Evolutionary conservation across 257 asterid species (phyloP), one percentile per base, ranked within the genome.

Genomic region (Galeopsis tetrahit): DNA sequence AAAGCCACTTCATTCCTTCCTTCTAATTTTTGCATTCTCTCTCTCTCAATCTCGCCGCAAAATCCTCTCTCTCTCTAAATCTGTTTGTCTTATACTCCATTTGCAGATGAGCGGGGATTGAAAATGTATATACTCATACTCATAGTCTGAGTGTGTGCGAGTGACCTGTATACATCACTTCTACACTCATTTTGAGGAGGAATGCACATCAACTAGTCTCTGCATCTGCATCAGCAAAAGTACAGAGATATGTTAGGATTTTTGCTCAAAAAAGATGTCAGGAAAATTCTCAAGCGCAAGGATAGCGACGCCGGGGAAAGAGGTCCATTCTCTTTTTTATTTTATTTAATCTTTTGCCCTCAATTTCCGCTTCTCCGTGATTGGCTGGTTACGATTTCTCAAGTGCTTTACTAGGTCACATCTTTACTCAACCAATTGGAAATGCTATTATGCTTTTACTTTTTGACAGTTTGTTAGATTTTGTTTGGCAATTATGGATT

Each of bases 261-360:
- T 83, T 79, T 91, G 34, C 75, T 76, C 70, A 83, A 87, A 61
- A 94, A 91, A 81, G 86, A 90, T 85, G 88, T 91, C 78, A 84
- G 90, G 46, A 91, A 91, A 78, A 71, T 88, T 58, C 99, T 94
- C 81, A 94, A 94, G 84, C 89, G 97, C 69, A 94, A 94, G 85
- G 99, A 94, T 60, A 94, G 99, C 77, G 97, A 94, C 81, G 99
- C 93, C 58, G 97, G 97, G 2, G 98, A 91, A 75, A 90, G 72
- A 83, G 99, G 99, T 94, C 40, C 35, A 14, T 10, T 71, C 44
- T 59, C 55, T 65, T 1, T n/a, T 48, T 40, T 6, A 32, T n/a
- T 52, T 7, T 60, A 31, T 6, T 60, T 46, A 4, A 21, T 34
- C 36, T 17, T 14, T 64, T 72, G 7, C 21, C 60, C 51, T 76